Evolutionary conservation across 1,284 basidiomycete species (phyloP).

Genomic region (Rhizoctonia solani): DNA sequence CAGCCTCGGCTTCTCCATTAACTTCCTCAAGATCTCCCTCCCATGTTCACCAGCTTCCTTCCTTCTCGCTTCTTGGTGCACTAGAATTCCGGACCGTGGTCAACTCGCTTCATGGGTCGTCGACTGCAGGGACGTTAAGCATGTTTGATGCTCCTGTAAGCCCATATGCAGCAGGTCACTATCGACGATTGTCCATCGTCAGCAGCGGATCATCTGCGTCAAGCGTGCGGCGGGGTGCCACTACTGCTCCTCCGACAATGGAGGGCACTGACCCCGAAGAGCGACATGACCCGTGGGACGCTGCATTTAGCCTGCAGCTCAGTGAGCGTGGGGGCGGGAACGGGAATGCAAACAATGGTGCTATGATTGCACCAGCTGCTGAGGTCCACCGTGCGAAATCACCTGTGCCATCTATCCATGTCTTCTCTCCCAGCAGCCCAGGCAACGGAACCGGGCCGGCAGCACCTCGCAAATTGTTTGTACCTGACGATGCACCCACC

Average conservation of each 20-base stretch:
- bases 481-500: constrained; percentile 13
- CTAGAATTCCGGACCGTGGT: constrained; percentile 68
- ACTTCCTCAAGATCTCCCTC: constrained; percentile 38
- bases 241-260: constrained; percentile 6
- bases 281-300: constrained; percentile 54
- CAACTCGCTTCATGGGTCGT: constrained; percentile 61
- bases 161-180: constrained; percentile 74
- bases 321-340: constrained; percentile 40
- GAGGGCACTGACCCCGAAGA: constrained; percentile 10
- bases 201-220: background rate
- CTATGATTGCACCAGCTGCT: background rate
- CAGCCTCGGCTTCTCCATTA: constrained; percentile 49
- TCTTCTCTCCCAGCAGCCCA: constrained; percentile 17
- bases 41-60: constrained; percentile 62
- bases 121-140: constrained; percentile 58
- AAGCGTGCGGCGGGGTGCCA: constrained; percentile 10
- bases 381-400: constrained; percentile 6
- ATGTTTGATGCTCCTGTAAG: constrained; percentile 70
- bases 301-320: constrained; percentile 54
- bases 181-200: constrained; percentile 48
- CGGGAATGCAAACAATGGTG: background rate
- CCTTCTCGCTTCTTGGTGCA: constrained; percentile 89
- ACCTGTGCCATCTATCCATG: constrained; percentile 28
- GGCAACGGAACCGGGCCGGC: background rate
- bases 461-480: constrained; percentile 31